Evolutionary conservation across 345 rosid species (phyloP).

Genomic region (Salix dunnii): DNA sequence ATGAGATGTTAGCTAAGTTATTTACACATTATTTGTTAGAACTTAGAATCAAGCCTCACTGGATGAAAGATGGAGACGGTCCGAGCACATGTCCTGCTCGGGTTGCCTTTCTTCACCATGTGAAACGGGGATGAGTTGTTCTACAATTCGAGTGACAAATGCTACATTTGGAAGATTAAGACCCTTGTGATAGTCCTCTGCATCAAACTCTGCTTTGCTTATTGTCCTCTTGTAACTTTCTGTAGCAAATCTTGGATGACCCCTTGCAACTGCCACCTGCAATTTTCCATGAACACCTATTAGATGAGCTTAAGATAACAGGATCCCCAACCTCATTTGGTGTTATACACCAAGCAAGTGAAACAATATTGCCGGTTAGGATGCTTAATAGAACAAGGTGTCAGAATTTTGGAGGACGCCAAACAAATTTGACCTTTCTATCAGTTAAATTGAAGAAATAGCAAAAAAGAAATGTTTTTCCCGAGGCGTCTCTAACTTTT

Average conservation of each 20-base stretch:
- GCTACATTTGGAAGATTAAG: slow-evolving; percentile 36
- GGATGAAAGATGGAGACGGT: no score
- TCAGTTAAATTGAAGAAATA: background rate
- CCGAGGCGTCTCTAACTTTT: no score
- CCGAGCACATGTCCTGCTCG: no score
- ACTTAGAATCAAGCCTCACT: background rate
- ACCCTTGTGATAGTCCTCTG: slow-evolving; percentile 33
- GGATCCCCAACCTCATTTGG: no score
- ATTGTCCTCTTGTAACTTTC: slow-evolving; percentile 48
- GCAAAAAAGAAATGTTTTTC: background rate
- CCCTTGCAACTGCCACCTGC: slow-evolving; percentile 63
- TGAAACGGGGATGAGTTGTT: slow-evolving; percentile 22
- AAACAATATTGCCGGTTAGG: background rate
- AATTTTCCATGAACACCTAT: slow-evolving; percentile 1
- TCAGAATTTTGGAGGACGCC: background rate
- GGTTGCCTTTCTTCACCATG: background rate
- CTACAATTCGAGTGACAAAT: slow-evolving; percentile 27
- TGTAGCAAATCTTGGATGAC: slow-evolving; percentile 46
- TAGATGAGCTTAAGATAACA: background rate
- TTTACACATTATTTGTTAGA: no score
- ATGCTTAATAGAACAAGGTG: no score
- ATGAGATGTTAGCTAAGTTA: no score
- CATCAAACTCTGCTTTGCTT: slow-evolving; percentile 23
- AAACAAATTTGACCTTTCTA: background rate
- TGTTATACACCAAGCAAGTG: no score